Percentiles rank a stretch among this genome's conserved stretches.
Conservation (phyloP, 2,329 filamentous ascomycete genomes). For the Alternaria brassicicola region DNA sequence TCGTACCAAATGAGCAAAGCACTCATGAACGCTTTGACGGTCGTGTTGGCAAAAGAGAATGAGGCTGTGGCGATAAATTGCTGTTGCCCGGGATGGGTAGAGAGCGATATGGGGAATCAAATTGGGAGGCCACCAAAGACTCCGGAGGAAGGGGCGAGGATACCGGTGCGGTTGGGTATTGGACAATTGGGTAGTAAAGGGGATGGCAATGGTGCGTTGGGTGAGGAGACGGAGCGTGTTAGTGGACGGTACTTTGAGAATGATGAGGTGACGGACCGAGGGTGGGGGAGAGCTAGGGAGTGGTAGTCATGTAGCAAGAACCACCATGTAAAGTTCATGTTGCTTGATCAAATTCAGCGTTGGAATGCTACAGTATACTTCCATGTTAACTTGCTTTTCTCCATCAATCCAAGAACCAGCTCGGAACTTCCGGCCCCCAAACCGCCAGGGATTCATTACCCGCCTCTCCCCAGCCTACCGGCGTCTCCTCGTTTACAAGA, state of each 20-base stretch:
- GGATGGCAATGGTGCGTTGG: constrained; percentile 10
- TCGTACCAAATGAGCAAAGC: constrained; percentile 35
- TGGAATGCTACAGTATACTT: background rate
- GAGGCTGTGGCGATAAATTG: constrained; percentile 14
- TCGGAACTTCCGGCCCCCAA: constrained; percentile 52
- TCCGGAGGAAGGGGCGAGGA: constrained; percentile 21
- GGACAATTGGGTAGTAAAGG: constrained; percentile 20
- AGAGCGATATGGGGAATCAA: constrained; percentile 32
- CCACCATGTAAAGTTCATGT: background rate
- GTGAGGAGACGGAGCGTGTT: constrained; percentile 1
- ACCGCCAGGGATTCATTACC: constrained; percentile 52
- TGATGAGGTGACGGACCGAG: constrained; percentile 14
- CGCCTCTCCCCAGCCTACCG: constrained; percentile 51
- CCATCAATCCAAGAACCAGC: constrained; percentile 43
- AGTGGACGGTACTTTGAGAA: constrained; percentile 25
- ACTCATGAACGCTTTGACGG: constrained; percentile 22
- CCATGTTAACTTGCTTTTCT: too few species aligned
- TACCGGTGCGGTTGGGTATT: constrained; percentile 19
- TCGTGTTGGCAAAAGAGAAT: constrained; percentile 20
- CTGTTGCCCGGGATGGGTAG: constrained; percentile 32
- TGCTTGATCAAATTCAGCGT: background rate
- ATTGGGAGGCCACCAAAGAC: constrained; percentile 27
- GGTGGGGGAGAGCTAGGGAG: constrained; percentile 19
- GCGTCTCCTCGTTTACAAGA: constrained; percentile 63
- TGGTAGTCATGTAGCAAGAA: constrained; percentile 7